Conservation (phyloP, 2,329 filamentous ascomycete genomes). For the Fusarium sacchari region DNA sequence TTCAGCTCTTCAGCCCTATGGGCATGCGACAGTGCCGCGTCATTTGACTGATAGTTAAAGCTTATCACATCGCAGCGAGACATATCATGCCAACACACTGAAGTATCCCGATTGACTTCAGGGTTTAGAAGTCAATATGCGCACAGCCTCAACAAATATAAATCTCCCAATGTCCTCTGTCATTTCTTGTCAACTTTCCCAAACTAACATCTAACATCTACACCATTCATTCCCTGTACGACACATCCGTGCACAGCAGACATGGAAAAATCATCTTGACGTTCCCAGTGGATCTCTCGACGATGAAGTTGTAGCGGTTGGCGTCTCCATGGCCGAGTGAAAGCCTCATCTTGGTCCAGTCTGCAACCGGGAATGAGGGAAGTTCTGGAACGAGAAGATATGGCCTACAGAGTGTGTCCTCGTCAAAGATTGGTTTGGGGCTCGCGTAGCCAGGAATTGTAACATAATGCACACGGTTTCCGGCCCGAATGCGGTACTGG, state of each 20-base stretch:
- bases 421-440: accelerated
- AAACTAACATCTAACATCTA: neutral
- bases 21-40: neutral
- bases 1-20: neutral
- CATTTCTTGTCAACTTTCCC: neutral
- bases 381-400: neutral
- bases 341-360: neutral
- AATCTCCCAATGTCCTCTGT: neutral
- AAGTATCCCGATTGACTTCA: neutral
- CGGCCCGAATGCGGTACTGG: neutral
- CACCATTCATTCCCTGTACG: neutral
- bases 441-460: neutral
- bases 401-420: neutral
- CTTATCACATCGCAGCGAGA: neutral
- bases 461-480: neutral
- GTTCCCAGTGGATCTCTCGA: neutral
- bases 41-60: neutral
- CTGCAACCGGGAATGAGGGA: neutral
- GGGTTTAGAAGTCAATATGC: neutral
- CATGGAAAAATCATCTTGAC: neutral
- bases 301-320: neutral
- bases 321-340: neutral
- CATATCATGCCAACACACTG: neutral
- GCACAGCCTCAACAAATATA: neutral
- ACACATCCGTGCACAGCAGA: accelerated